Evolutionary conservation across 208 protist genomes (phyloP), one percentile per base, ranked within the genome.

Genomic region (Tritrichomonas foetus): DNA sequence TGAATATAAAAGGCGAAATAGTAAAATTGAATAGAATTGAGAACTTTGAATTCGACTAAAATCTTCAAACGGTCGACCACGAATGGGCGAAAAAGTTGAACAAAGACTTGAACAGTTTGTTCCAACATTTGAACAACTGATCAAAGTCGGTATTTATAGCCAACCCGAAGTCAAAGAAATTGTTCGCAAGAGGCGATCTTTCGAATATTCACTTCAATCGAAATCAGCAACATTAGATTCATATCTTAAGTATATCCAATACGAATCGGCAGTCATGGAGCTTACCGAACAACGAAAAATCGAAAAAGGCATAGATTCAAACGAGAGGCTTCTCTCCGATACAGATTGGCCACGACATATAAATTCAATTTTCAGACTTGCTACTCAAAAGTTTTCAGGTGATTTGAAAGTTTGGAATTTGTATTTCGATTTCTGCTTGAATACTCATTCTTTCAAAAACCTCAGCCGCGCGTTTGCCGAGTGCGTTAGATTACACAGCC

Each of bases 251-350:
- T 89, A 89, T 89, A 89, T 89, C 33, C 78, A 89, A 57, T 89
- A 53, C 22, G 78, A 89, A 89, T 27, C 78, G 0, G 78, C 78
- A 57, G 44, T 89, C 27, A 33, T 89, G 16, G 41, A 53, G 3
- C 33, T 89, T 33, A 89, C 44, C 20, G 78, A 89, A 36, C 5
- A 89, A 89, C 33, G 78, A 39, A 89, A 89, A 30, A 22, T 33
- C 53, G 41, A 89, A 57, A 89, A 89, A n/a, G 78, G 78, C 39
- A 89, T 89, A 33, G 78, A 89, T 57, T 47, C 78, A 20, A 89
- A 53, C 39, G 14, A 44, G 33, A 44, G 78, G 11, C 27, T 89
- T 33, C 39, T 89, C 11, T 14, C 27, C 16, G 78, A 89, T 89
- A 27, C 39, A n/a, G 78, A 89, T 50, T 57, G 41, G 41, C 78